These are phyloP conservation scores for Trypanosoma vivax DNA, from an alignment of 208 protist species.

Conservation along the genomic window DNA sequence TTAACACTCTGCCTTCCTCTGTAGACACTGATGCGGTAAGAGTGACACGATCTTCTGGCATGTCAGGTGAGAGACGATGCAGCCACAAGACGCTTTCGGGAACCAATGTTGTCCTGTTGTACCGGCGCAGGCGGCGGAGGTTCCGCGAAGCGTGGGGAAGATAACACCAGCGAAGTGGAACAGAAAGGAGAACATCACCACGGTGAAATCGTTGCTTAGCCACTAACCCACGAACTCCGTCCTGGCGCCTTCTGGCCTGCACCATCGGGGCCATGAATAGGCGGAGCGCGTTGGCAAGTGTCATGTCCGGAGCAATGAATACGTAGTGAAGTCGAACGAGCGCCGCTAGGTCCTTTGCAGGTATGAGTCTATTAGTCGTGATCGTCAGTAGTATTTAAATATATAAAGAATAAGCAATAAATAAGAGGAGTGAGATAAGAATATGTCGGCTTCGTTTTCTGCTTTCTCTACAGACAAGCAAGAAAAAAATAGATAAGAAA, in stretches of 20 bases:
- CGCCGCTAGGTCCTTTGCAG: too few species aligned
- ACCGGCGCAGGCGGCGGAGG: slow-evolving; percentile 30
- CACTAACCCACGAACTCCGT: slow-evolving; percentile 66
- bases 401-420: too few species aligned
- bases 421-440: too few species aligned
- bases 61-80: slow-evolving; percentile 37
- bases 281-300: slow-evolving; percentile 12
- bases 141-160: slow-evolving; percentile 29
- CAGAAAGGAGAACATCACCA: slow-evolving; percentile 39
- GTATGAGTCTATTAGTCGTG: too few species aligned
- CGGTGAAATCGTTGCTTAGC: slow-evolving; percentile 16
- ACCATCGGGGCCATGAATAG: slow-evolving; percentile 21
- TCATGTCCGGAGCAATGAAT: too few species aligned
- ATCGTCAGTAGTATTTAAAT: too few species aligned
- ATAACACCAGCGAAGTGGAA: slow-evolving; percentile 59
- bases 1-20: slow-evolving; percentile 23
- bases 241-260: slow-evolving; percentile 21
- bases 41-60: slow-evolving; percentile 23
- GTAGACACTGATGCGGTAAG: slow-evolving; percentile 34
- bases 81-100: slow-evolving; percentile 62
- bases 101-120: slow-evolving; percentile 52
- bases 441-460: too few species aligned
- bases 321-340: too few species aligned
- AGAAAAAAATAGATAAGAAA: too few species aligned
- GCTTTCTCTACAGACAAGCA: too few species aligned